Percentiles rank a stretch among this genome's conserved stretches.
phyloP scores from a whole-genome alignment of 129 eudicot species.

The Mikania micrantha region DNA sequence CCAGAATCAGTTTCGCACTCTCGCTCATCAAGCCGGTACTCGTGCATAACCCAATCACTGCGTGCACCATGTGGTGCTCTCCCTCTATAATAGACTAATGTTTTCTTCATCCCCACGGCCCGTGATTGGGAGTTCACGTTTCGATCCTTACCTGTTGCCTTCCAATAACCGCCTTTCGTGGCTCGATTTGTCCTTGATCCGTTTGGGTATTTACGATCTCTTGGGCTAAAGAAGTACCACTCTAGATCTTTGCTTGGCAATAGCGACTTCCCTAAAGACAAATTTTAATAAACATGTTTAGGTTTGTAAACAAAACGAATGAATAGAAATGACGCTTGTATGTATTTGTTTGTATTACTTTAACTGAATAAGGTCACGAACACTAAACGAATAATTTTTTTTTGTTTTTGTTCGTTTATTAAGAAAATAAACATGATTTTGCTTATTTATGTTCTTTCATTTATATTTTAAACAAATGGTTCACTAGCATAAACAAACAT shows the following conservation, averaged over 20 bases:
- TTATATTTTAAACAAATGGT: too few species aligned
- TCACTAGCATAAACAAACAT: too few species aligned
- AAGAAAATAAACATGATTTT: too few species aligned
- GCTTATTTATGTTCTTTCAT: too few species aligned
- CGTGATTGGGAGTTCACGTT: constrained; percentile 73
- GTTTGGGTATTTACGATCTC: constrained; percentile 93
- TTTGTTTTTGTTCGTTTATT: too few species aligned
- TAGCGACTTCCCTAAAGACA: constrained; percentile 59
- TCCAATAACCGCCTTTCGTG: constrained; percentile 93
- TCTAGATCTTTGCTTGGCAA: constrained; percentile 96
- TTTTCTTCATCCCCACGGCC: constrained; percentile 93
- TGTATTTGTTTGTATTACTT: too few species aligned
- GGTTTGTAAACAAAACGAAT: too few species aligned
- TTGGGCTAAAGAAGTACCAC: constrained; percentile 95
- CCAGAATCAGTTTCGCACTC: constrained; percentile 76
- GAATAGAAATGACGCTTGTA: too few species aligned
- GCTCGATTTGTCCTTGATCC: constrained; percentile 96
- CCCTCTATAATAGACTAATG: constrained; percentile 93
- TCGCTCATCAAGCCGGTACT: constrained; percentile 80
- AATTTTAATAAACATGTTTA: background rate
- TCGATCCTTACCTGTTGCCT: constrained; percentile 94
- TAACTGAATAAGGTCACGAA: too few species aligned
- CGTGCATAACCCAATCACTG: constrained; percentile 98
- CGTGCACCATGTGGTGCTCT: constrained; percentile 98
- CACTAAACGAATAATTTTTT: too few species aligned